Evolutionary conservation across 768 basidiomycete genomes (phyloP).

Genomic region (Phanerochaete carnosa): DNA sequence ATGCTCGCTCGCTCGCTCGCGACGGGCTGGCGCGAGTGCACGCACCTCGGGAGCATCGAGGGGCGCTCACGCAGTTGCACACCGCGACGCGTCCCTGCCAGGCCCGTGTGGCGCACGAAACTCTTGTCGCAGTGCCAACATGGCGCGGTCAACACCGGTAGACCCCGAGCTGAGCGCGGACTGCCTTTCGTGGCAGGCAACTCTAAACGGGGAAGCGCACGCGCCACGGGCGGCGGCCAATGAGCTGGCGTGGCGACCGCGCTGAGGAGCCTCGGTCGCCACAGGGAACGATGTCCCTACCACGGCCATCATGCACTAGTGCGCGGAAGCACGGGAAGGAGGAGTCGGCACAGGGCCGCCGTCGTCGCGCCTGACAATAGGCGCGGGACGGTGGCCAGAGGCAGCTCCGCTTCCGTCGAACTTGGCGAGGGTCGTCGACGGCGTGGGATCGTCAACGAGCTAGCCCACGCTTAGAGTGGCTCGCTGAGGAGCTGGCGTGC

Average conservation of each 20-base stretch:
- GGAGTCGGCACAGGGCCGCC: too few species aligned
- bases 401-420: too few species aligned
- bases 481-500: neutral
- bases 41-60: neutral
- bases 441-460: neutral
- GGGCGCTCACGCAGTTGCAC: neutral
- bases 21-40: too few species aligned
- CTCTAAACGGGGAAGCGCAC: neutral
- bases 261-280: neutral
- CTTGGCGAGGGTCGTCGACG: neutral
- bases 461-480: neutral
- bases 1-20: neutral
- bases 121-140: too few species aligned
- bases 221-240: neutral
- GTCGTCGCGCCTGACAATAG: too few species aligned
- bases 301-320: neutral
- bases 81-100: too few species aligned
- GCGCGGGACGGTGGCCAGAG: too few species aligned
- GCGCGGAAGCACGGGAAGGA: neutral
- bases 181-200: neutral
- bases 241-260: neutral
- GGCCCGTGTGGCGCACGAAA: too few species aligned
- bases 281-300: neutral
- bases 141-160: too few species aligned
- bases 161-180: too few species aligned